Evolutionary conservation across 2,329 filamentous ascomycete genomes (phyloP).

Genomic region (Penicillium brevicompactum): DNA sequence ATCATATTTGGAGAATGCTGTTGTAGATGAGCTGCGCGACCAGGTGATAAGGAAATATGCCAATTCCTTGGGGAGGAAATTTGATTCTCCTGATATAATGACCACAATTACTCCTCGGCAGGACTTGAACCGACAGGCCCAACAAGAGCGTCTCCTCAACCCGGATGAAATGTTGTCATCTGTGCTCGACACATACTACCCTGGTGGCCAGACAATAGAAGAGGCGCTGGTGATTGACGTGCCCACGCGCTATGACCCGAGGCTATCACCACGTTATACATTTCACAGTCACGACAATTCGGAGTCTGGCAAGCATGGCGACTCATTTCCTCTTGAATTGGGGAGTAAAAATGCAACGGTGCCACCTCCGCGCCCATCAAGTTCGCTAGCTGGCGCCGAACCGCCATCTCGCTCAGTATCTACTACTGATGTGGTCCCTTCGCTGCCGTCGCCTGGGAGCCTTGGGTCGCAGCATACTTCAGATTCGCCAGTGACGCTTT

Average conservation of each 20-base stretch:
- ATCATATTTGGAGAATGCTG: constrained; percentile 79
- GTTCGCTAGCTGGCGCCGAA: constrained; percentile 43
- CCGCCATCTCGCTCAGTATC: constrained; percentile 61
- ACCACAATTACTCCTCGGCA: constrained; percentile 77
- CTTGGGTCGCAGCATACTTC: too few relatives aligned
- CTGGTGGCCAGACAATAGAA: constrained; percentile 81
- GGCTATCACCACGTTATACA: constrained; percentile 68
- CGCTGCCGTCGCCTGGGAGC: too few relatives aligned
- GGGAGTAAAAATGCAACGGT: constrained; percentile 43
- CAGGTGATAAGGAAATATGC: constrained; percentile 90
- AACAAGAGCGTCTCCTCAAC: constrained; percentile 68
- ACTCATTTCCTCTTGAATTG: constrained; percentile 81
- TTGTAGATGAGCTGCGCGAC: constrained; percentile 93
- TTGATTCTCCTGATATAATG: constrained; percentile 86
- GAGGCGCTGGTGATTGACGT: constrained; percentile 92
- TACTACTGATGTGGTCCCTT: too few relatives aligned
- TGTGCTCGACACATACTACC: constrained; percentile 81
- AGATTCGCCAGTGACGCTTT: too few relatives aligned
- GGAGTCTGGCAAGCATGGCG: constrained; percentile 71
- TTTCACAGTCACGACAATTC: constrained; percentile 52
- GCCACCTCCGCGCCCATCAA: constrained; percentile 47
- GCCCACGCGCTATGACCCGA: constrained; percentile 73
- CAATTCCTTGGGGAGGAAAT: constrained; percentile 85
- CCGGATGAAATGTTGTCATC: constrained; percentile 83
- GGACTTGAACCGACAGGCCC: constrained; percentile 45